These are phyloP conservation scores for Xylaria longipes DNA, from an alignment of 495 filamentous ascomycete species.

Conservation along the genomic window DNA sequence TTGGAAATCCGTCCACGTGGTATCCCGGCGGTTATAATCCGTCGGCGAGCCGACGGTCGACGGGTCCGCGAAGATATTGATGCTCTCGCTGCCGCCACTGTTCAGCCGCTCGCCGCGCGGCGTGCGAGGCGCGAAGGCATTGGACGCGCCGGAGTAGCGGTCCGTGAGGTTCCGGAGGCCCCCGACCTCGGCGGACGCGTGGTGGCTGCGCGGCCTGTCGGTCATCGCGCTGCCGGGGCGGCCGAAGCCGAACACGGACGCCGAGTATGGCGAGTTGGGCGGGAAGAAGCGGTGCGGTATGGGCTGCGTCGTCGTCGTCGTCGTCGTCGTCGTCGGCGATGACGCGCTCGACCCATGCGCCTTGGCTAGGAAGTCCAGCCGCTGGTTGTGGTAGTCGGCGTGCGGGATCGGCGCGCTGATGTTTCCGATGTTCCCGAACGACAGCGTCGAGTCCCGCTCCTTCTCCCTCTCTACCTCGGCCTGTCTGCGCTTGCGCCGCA, in stretches of 20 bases:
- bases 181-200: slow-evolving; percentile 36
- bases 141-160: slow-evolving; percentile 11
- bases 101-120: slow-evolving; percentile 51
- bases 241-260: slow-evolving; percentile 23
- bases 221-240: slow-evolving; percentile 34
- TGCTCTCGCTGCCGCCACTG: slow-evolving; percentile 65
- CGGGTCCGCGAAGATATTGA: slow-evolving; percentile 73
- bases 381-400: slow-evolving; percentile 38
- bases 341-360: slow-evolving; percentile 26
- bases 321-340: slow-evolving; percentile 26
- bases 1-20: slow-evolving; percentile 41
- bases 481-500: slow-evolving; percentile 34
- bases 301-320: slow-evolving; percentile 20
- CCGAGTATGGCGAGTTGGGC: slow-evolving; percentile 33
- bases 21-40: slow-evolving; percentile 25
- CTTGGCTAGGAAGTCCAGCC: slow-evolving; percentile 48
- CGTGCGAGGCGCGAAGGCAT: slow-evolving; percentile 36
- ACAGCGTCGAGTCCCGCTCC: slow-evolving; percentile 47
- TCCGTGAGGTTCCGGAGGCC: slow-evolving; percentile 37
- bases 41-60: slow-evolving; percentile 41
- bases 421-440: slow-evolving; percentile 56
- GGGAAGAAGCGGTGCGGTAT: slow-evolving; percentile 32
- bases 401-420: slow-evolving; percentile 52
- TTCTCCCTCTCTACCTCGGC: slow-evolving; percentile 28
- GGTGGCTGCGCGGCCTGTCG: slow-evolving; percentile 31